Evolutionary conservation across 805 yeast genomes (phyloP), one percentile per base, ranked within the genome.

Genomic region (Clavispora fructus): DNA sequence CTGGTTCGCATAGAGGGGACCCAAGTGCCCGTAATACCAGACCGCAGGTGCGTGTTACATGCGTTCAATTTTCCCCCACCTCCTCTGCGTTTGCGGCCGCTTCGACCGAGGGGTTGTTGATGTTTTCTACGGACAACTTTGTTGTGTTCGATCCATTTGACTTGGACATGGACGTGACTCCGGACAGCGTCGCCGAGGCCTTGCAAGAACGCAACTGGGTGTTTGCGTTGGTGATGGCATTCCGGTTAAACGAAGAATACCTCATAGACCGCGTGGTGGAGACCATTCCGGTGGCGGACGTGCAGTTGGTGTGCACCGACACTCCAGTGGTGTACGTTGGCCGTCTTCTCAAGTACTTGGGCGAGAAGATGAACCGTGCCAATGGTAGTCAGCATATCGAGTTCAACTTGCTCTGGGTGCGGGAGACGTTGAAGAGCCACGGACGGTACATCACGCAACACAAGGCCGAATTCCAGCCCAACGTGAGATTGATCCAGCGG

Each of bases 61-160:
- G 85, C 3, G 75, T 94, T 27, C 77, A 75, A 54, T 94, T 91
- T 59, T 87, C 96, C 1, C 99, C 99, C 16, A 85, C 97, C 0
- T 85, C 95, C 1, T 75, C 85, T 17, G 82, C 95, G 30, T 94
- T 94, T 73, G 94, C 96, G 1, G 96, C 95, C 37, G 94, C 97
- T 0, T 83, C 97, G 0, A 94, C 99, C 0, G 98, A 92, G 63
- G 99, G 99, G 8, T 69, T 94, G 40, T 70, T 90, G 46, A 72
- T 94, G 1, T 94, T 79, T 62, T 84, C 96, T 1, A 78, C 90
- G 35, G 95, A 92, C 63, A 83, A 82, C 42, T 69, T 79, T 10
- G 67, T 84, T 42, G 69, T 83, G 27, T 94, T 94, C 61, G 99
- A 94, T 71, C 99, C 99, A 30, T 88, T 88, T 62, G 98, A 94